Percentiles rank a stretch among this genome's conserved stretches.
Conservation (phyloP, 164 flowering plant genomes). For the Piper longum region DNA sequence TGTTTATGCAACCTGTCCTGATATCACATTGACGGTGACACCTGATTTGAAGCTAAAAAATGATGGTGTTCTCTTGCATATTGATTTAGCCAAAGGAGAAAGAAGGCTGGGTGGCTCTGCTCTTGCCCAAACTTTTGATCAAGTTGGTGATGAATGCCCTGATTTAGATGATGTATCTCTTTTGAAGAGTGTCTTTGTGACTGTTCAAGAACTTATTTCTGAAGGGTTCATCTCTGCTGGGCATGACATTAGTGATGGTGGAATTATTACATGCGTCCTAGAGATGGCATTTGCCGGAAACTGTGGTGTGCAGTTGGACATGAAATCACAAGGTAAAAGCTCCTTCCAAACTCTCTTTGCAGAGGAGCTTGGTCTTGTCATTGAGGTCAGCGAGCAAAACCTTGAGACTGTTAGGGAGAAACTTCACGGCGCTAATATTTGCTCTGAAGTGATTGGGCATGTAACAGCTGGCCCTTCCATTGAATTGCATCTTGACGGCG, state of each 20-base stretch:
- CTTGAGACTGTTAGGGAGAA: conserved; percentile 31
- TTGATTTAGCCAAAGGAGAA: conserved; percentile 79
- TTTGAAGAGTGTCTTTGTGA: conserved; percentile 57
- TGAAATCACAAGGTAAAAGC: conserved; percentile 36
- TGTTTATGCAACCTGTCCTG: conserved; percentile 80
- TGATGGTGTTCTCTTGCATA: conserved; percentile 70
- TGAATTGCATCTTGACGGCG: conserved; percentile 49
- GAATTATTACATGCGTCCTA: conserved; percentile 43
- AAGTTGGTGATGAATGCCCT: conserved; percentile 75
- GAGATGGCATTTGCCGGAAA: conserved; percentile 99
- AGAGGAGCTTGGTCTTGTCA: conserved; percentile 82
- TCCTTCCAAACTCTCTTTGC: conserved; percentile 61
- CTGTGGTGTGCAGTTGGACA: conserved; percentile 50
- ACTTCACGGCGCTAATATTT: conserved; percentile 26
- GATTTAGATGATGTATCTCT: conserved; percentile 81
- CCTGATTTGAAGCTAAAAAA: conserved; percentile 79
- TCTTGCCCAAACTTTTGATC: conserved; percentile 80
- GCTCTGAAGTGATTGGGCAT: conserved; percentile 54
- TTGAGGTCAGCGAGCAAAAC: conserved; percentile 56
- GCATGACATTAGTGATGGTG: conserved; percentile 96
- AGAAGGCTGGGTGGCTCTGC: conserved; percentile 94
- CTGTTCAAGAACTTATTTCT: conserved; percentile 48
- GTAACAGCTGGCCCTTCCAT: conserved; percentile 31
- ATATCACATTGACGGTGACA: conserved; percentile 86
- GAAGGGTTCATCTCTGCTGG: conserved; percentile 75